Percentiles rank a stretch among this genome's conserved stretches.
These are phyloP conservation scores for Botryotinia narcissicola DNA, from an alignment of 2,329 filamentous ascomycete species.

Conservation along the genomic window DNA sequence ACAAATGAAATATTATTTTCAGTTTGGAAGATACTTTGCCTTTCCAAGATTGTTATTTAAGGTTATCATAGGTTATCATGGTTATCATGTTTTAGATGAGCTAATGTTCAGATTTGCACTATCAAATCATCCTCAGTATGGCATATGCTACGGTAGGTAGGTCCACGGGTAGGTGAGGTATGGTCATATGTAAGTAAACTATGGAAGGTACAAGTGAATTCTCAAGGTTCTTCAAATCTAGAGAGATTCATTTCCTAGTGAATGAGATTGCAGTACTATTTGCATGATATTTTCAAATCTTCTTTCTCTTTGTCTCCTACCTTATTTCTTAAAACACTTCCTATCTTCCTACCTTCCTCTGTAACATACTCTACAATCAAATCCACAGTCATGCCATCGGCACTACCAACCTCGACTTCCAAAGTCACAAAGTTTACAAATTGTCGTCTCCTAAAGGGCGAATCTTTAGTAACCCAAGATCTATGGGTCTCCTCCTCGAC, in stretches of 20 bases:
- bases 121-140: background rate
- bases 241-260: conserved; percentile 2
- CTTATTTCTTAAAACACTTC: background rate
- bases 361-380: background rate
- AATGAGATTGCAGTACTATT: conserved; percentile 2
- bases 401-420: conserved; percentile 37
- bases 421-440: conserved; percentile 86
- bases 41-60: background rate
- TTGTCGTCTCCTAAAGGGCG: conserved; percentile 71
- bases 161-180: background rate
- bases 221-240: background rate
- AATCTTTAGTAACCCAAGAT: conserved; percentile 68
- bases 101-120: background rate
- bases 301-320: conserved; percentile 1
- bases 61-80: background rate
- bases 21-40: background rate
- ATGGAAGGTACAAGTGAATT: background rate
- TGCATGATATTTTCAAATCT: background rate
- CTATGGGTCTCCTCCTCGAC: conserved; percentile 84
- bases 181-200: background rate
- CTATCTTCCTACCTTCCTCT: background rate
- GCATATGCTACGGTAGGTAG: background rate
- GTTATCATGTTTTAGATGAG: background rate
- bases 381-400: conserved; percentile 43
- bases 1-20: background rate